Base-by-base conservation (phyloP, 345 rosid genomes). In the Hypericum perforatum region DNA sequence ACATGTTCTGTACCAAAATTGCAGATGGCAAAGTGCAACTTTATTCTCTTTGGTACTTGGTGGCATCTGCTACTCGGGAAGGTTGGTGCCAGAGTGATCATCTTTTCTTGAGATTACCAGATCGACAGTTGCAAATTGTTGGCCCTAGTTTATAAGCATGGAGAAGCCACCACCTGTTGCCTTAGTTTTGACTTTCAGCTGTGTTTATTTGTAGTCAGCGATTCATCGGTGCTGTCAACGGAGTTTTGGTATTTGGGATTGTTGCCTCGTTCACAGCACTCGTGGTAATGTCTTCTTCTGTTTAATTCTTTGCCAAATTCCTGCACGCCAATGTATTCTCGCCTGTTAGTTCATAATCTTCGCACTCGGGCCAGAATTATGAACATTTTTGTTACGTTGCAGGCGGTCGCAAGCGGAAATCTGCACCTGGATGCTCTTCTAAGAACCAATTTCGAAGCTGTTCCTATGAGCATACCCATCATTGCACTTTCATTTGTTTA, bases 401-500 rank as follows among this genome's bases (percentile, higher is more conserved):
- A 90, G 95, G 78, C 71, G 64, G 95, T 70, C 53, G 89, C 91
- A 13, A 76, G 86, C 57, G 91, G 84, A 63, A 62, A 79, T 69
- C 74, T 90, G 49, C 94, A 82, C 14, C 77, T 76, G 79, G 85
- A 82, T 57, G 71, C 91, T 68, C 90, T 90, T 68, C 72, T 82
- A 50, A 84, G 76, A 70, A 94, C 91, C 15, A 84, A 90, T 75
- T 78, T 90, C 71, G 83, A 71, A 53, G 97, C 94, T 0, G 87
- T 84, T 77, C 97, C 97, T 5, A 86, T 82, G 86, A 84, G 97
- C 61, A 77, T 90, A 76, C 97, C 95, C n/a, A 80, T 90, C n/a
- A 74, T 90, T 70, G 89, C 95, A 36, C 86, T 86, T 44, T 86
- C 95, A 16, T 90, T 90, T 70, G 95, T 86, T 65, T 84, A 90